Evolutionary conservation across 2,329 filamentous ascomycete species (phyloP), one percentile per base, ranked within the genome.

Genomic region (Ophiognomonia clavigignenti-juglandacearum): DNA sequence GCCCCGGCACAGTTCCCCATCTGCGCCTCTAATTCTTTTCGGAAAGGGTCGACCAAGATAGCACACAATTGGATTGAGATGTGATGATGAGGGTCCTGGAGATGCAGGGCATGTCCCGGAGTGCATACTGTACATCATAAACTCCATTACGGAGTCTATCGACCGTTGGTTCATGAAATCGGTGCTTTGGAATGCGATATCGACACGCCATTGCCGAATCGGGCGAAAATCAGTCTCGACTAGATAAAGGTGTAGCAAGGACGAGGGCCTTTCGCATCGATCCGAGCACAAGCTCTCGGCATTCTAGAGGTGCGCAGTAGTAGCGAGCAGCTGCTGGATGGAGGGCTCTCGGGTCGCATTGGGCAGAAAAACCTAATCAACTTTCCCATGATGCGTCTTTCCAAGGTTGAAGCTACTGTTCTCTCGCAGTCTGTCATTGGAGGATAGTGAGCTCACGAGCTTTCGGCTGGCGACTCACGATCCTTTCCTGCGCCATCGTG

Each of bases 1-100:
- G 41, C 41, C 31, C 35, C 47, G 47, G 45, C 47, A 44, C 38
- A 49, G 35, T 38, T 46, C 38, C 42, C 47, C 47, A 43, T 34
- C 34, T 45, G 46, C 32, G 23, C 38, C 36, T 38, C 23, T 36
- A 29, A 40, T 39, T 34, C 26, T 29, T 26, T 48, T 26, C 29
- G 46, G 46, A 20, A 40, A 42, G 36, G 41, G 38, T 32, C 24
- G 37, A 43, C 39, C 29, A 29, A 39, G 23, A 45, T 16, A 38
- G 22, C 29, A 13, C 3, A 16, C 9, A 34, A 10, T 13, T n/a
- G 13, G 4, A 5, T n/a, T 31, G n/a, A 13, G 26, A 7, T 29
- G 29, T 31, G 29, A 4, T 36, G 47, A 43, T 32, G 46, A 43
- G 24, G 22, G 32, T 38, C 13, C 35, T 10, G 29, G 18, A 32